Conservation (phyloP, 2,329 filamentous ascomycete species). For the Akanthomyces dipterigenus region DNA sequence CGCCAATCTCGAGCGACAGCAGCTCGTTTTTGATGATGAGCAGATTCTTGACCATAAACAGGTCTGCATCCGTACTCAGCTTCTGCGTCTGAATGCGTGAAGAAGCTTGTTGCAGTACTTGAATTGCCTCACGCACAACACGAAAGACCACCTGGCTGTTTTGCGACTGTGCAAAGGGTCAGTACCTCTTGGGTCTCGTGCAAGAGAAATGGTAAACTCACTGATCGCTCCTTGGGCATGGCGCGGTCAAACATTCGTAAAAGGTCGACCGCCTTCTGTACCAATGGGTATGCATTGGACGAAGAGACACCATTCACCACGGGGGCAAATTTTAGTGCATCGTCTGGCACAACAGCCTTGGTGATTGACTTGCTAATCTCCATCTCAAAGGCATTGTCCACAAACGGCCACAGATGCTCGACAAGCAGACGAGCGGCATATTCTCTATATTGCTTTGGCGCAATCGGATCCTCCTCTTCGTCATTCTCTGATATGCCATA, state of each 20-base stretch:
- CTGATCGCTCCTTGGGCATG: slow-evolving; percentile 57
- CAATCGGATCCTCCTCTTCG: slow-evolving; percentile 47
- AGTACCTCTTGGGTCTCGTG: slow-evolving; percentile 6
- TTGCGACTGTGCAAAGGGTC: slow-evolving; percentile 25
- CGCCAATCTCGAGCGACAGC: slow-evolving; percentile 87
- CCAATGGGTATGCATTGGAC: slow-evolving; percentile 51
- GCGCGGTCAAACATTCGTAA: slow-evolving; percentile 56
- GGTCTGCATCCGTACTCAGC: slow-evolving; percentile 62
- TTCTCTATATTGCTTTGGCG: slow-evolving; percentile 47
- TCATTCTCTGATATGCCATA: slow-evolving; percentile 50
- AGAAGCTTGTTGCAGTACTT: slow-evolving; percentile 73
- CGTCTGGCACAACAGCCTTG: slow-evolving; percentile 39
- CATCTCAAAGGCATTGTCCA: slow-evolving; percentile 46
- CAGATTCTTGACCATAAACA: slow-evolving; percentile 93
- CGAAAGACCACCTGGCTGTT: slow-evolving; percentile 52
- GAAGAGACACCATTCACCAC: slow-evolving; percentile 42
- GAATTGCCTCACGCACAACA: slow-evolving; percentile 85
- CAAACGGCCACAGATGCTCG: slow-evolving; percentile 52
- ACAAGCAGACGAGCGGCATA: slow-evolving; percentile 49
- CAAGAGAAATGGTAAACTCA: slow-evolving; percentile 29
- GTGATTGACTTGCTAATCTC: slow-evolving; percentile 50
- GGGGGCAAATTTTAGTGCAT: slow-evolving; percentile 44
- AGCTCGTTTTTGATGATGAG: slow-evolving; percentile 94
- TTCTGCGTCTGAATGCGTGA: slow-evolving; percentile 58
- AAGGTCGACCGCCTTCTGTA: slow-evolving; percentile 52